phyloP scores from a whole-genome alignment of 805 yeast genomes.

The Metschnikowia continentalis region DNA sequence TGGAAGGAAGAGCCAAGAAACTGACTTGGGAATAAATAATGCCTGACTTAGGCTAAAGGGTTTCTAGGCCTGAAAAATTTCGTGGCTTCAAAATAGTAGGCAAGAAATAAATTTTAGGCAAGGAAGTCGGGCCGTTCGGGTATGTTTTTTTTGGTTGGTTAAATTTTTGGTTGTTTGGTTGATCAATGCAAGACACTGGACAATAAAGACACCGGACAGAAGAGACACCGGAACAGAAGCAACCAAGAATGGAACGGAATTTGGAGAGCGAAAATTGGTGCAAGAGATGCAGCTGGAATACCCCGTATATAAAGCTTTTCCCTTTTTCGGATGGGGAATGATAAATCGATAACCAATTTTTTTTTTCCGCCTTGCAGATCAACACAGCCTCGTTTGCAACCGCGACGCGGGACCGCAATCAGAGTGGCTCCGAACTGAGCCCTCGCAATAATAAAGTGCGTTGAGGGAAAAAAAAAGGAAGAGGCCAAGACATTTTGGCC shows the following conservation, averaged over 20 bases:
- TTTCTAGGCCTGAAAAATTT: no score
- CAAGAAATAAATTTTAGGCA: no score
- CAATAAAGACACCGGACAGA: no score
- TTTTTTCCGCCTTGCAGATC: conserved; percentile 8
- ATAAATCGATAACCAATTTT: neutral
- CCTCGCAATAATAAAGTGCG: neutral
- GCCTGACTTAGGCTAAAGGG: no score
- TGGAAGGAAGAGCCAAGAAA: neutral
- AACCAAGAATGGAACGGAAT: neutral
- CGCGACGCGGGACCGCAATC: conserved; percentile 5
- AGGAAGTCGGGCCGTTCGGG: no score
- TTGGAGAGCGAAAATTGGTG: neutral
- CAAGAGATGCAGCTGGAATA: neutral
- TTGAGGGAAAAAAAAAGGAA: neutral
- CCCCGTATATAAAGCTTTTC: conserved; percentile 4
- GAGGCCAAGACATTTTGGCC: neutral
- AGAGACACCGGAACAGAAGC: neutral
- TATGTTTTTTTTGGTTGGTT: no score
- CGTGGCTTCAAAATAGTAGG: no score
- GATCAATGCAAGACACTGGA: no score
- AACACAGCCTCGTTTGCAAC: conserved; percentile 18
- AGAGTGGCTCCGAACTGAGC: neutral
- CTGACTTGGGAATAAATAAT: no score
- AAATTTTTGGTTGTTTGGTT: neutral
- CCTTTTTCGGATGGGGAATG: neutral